phyloP scores from a whole-genome alignment of 768 basidiomycete genomes.

The Leccinum broughii region DNA sequence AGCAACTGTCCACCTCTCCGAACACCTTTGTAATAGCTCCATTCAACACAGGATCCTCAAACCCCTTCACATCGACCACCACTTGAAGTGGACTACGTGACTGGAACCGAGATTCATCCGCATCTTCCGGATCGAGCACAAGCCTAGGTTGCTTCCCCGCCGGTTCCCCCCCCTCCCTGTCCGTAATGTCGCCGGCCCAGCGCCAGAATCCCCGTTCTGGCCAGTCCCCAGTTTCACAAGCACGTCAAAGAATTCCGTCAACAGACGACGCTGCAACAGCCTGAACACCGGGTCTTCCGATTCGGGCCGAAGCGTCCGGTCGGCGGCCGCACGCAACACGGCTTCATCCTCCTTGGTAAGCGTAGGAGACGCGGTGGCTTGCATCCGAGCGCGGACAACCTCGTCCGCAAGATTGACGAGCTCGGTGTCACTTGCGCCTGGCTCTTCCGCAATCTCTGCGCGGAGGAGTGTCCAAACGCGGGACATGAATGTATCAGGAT shows the following conservation, averaged over 20 bases:
- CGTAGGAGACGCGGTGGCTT: constrained; percentile 8
- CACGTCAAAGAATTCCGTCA: constrained; percentile 38
- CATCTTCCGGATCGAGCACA: constrained; percentile 27
- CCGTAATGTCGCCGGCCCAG: constrained; percentile 30
- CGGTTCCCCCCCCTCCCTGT: constrained; percentile 32
- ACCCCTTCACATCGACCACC: constrained; percentile 52
- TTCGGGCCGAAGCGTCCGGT: constrained; percentile 56
- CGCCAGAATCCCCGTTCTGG: not conserved
- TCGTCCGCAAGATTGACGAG: constrained; percentile 73
- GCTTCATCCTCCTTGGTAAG: constrained; percentile 46
- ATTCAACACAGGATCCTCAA: constrained; percentile 62
- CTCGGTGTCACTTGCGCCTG: constrained; percentile 46
- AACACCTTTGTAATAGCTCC: constrained; percentile 43
- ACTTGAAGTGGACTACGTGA: constrained; percentile 2
- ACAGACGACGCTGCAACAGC: constrained; percentile 59
- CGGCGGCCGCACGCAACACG: constrained; percentile 57
- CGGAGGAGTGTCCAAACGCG: constrained; percentile 68
- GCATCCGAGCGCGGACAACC: constrained; percentile 54
- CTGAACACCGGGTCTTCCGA: constrained; percentile 60
- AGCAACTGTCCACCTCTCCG: constrained; percentile 38
- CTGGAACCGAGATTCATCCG: constrained; percentile 11
- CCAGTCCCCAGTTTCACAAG: constrained; percentile 23
- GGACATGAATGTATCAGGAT: constrained; percentile 45
- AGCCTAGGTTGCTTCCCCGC: constrained; percentile 29
- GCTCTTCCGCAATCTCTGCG: constrained; percentile 47